These are phyloP conservation scores for Sporisorium graminicola DNA, from an alignment of 1,284 basidiomycete genomes.

Conservation along the genomic window DNA sequence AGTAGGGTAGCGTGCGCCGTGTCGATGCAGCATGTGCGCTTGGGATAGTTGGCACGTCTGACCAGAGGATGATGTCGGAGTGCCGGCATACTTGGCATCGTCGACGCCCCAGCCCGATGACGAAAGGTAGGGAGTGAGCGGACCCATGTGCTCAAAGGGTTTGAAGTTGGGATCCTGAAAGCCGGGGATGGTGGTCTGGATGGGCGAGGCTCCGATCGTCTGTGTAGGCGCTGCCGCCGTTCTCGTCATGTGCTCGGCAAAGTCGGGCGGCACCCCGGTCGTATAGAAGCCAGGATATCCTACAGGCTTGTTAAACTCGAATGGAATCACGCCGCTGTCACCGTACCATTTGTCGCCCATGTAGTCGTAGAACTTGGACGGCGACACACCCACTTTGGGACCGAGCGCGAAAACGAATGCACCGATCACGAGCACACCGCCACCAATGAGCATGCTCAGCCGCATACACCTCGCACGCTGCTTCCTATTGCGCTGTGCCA, in stretches of 20 bases:
- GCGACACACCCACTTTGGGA: slow-evolving; percentile 32
- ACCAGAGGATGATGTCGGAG: slow-evolving; percentile 30
- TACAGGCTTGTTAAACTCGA: slow-evolving; percentile 59
- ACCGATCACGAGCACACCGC: slow-evolving; percentile 39
- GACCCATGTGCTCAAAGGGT: slow-evolving; percentile 68
- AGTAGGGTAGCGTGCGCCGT: slow-evolving; percentile 66
- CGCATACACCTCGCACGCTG: slow-evolving; percentile 34
- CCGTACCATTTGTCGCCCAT: slow-evolving; percentile 56
- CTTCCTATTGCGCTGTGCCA: slow-evolving; percentile 31
- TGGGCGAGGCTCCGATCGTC: slow-evolving; percentile 57
- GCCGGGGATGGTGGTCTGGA: slow-evolving; percentile 60
- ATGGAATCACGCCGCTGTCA: slow-evolving; percentile 30
- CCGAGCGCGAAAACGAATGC: slow-evolving; percentile 61
- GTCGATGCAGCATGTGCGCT: slow-evolving; percentile 66
- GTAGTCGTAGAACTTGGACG: slow-evolving; percentile 37
- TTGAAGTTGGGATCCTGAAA: slow-evolving; percentile 52
- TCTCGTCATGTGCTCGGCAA: slow-evolving; percentile 62
- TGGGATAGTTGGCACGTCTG: slow-evolving; percentile 56
- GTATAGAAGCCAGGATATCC: slow-evolving; percentile 64
- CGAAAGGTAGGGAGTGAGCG: slow-evolving; percentile 63
- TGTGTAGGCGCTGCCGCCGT: slow-evolving; percentile 34
- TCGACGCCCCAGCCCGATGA: slow-evolving; percentile 61
- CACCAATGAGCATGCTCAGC: slow-evolving; percentile 20
- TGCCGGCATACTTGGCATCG: slow-evolving; percentile 55
- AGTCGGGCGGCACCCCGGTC: slow-evolving; percentile 56